These are phyloP conservation scores for Nakaseomyces glabratus DNA, from an alignment of 1,139 yeast genomes.

Conservation along the genomic window DNA sequence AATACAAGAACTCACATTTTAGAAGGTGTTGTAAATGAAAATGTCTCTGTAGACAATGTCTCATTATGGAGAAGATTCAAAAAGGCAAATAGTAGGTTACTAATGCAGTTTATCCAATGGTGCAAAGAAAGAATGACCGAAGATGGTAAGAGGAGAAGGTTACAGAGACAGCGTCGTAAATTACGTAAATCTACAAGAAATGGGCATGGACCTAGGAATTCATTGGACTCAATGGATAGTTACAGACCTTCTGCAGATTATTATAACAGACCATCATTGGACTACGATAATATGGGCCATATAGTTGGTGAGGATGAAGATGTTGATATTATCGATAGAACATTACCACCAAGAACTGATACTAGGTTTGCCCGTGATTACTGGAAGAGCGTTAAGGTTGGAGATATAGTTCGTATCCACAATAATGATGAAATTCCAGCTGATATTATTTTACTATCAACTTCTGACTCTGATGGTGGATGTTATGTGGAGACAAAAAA, in stretches of 20 bases:
- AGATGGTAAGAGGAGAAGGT: constrained; percentile 31
- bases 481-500: constrained; percentile 93
- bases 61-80: constrained; percentile 55
- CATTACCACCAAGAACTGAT: constrained; percentile 24
- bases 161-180: constrained; percentile 8
- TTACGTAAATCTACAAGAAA: constrained; percentile 10
- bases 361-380: constrained; percentile 53
- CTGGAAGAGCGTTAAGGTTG: constrained; percentile 88
- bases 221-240: constrained; percentile 28
- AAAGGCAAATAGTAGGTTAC: constrained; percentile 38
- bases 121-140: constrained; percentile 33
- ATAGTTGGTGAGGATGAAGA: constrained; percentile 14
- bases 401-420: constrained; percentile 77
- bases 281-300: constrained; percentile 19
- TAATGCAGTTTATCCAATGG: constrained; percentile 28
- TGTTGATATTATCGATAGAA: constrained; percentile 23
- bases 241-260: constrained; percentile 27
- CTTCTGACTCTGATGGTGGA: constrained; percentile 82
- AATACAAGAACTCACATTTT: constrained; percentile 77
- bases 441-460: constrained; percentile 67
- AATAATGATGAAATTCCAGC: constrained; percentile 93
- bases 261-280: constrained; percentile 26
- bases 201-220: constrained; percentile 25
- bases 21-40: constrained; percentile 60
- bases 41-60: constrained; percentile 56